phyloP scores from a whole-genome alignment of 495 filamentous ascomycete genomes.

The Lasiosphaeria ovina region DNA sequence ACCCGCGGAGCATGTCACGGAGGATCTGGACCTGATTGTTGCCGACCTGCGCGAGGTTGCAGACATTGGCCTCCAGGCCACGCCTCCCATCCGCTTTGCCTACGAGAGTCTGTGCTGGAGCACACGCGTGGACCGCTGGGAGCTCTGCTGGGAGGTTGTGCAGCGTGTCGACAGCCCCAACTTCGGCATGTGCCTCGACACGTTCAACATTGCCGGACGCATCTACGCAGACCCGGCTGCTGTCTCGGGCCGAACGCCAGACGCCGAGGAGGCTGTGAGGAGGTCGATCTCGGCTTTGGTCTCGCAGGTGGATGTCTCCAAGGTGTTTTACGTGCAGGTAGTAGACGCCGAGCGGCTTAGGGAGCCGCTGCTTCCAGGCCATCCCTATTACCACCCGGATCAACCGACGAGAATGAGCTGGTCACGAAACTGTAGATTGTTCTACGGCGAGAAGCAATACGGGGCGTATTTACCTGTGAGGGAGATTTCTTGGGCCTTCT shows the following conservation, averaged over 20 bases:
- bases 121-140: conserved; percentile 70
- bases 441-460: conserved; percentile 66
- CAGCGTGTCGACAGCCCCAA: conserved; percentile 63
- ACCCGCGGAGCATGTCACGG: conserved; percentile 52
- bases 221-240: conserved; percentile 69
- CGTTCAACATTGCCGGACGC: conserved; percentile 74
- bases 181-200: conserved; percentile 78
- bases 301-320: conserved; percentile 56
- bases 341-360: conserved; percentile 69
- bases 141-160: conserved; percentile 69
- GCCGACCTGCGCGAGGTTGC: conserved; percentile 63
- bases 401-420: conserved; percentile 76
- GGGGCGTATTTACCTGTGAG: conserved; percentile 73
- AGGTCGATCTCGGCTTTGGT: conserved; percentile 58
- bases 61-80: conserved; percentile 55
- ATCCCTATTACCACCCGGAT: conserved; percentile 60
- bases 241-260: conserved; percentile 49
- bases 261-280: conserved; percentile 58
- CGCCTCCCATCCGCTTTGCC: conserved; percentile 64
- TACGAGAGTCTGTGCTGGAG: conserved; percentile 79
- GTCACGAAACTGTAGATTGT: conserved; percentile 74
- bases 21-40: conserved; percentile 58
- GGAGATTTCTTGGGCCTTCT: conserved; percentile 60
- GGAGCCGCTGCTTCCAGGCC: conserved; percentile 57
- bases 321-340: conserved; percentile 79